Percentiles rank a stretch among this genome's conserved stretches.
Evolutionary conservation across 2,329 filamentous ascomycete species (phyloP).

Genomic region (Nemania diffusa): DNA sequence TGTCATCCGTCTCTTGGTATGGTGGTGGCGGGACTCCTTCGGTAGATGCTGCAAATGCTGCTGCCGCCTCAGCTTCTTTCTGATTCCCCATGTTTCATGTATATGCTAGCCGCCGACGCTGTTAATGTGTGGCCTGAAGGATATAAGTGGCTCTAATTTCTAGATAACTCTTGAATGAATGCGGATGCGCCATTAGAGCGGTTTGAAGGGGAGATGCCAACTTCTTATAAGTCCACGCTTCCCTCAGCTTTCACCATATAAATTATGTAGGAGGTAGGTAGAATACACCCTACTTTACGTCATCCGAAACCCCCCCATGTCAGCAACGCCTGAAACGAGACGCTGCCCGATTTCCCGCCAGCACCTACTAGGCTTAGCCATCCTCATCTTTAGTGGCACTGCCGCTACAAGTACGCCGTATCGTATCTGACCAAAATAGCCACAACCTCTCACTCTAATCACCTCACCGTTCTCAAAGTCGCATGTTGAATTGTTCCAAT

Average conservation of each 20-base stretch:
- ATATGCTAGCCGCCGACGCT: not conserved
- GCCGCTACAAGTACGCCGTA: not conserved
- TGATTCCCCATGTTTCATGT: constrained; percentile 24
- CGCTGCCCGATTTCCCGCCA: not conserved
- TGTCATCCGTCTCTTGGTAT: constrained; percentile 19
- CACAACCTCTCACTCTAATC: not conserved
- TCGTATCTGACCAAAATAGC: not conserved
- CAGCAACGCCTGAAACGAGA: not conserved
- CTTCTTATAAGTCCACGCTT: not conserved
- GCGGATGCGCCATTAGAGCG: not conserved
- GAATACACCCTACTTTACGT: not conserved
- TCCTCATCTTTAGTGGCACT: not conserved
- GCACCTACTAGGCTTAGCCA: not conserved
- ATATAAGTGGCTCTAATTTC: too few species aligned
- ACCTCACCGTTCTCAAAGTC: too few species aligned
- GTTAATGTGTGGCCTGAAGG: not conserved
- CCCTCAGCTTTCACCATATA: not conserved
- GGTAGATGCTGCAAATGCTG: not conserved
- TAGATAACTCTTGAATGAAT: not conserved
- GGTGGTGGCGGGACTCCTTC: constrained; percentile 22
- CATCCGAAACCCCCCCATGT: not conserved
- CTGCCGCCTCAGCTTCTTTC: constrained; percentile 18
- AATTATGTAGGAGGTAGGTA: not conserved
- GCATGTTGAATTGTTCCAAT: too few species aligned
- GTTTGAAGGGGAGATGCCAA: not conserved